Evolutionary conservation across 371 early-diverging fungal species (phyloP).

Genomic region (Scutellospora calospora): DNA sequence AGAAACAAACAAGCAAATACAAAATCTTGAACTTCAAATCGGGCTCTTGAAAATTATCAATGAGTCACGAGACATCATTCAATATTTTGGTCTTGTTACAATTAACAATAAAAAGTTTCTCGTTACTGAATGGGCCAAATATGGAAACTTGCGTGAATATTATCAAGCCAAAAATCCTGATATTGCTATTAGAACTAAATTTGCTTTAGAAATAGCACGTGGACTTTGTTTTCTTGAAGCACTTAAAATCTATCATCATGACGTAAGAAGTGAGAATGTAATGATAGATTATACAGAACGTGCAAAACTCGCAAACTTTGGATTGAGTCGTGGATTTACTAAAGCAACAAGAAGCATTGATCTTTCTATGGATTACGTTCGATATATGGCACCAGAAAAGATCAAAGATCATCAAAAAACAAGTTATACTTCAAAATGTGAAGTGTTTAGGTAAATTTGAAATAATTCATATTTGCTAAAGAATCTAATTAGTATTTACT

Average conservation of each 20-base stretch:
- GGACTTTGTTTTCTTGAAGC: slow-evolving; percentile 25
- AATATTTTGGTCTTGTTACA: too few relatives aligned
- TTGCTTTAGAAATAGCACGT: slow-evolving; percentile 16
- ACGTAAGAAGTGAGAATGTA: slow-evolving; percentile 11
- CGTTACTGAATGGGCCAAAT: slow-evolving; percentile 31
- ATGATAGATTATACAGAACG: not conserved
- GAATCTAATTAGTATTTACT: too few relatives aligned
- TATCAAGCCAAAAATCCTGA: not conserved
- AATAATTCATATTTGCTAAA: not conserved
- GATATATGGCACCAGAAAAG: slow-evolving; percentile 40
- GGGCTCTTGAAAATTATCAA: too few relatives aligned
- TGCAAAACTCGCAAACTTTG: slow-evolving; percentile 36
- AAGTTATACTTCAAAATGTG: slow-evolving; percentile 15
- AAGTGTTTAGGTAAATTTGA: slow-evolving; percentile 5
- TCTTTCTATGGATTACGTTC: slow-evolving; percentile 1
- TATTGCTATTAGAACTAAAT: not conserved
- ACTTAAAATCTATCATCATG: not conserved
- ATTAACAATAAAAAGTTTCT: too few relatives aligned
- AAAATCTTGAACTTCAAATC: too few relatives aligned
- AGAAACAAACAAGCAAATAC: too few relatives aligned
- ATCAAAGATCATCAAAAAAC: not conserved
- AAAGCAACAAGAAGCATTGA: slow-evolving; percentile 19
- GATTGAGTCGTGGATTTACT: not conserved
- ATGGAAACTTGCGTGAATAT: slow-evolving; percentile 26
- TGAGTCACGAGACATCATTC: too few relatives aligned